phyloP scores from a whole-genome alignment of 2,329 filamentous ascomycete species.

The Pseudocercospora musae region DNA sequence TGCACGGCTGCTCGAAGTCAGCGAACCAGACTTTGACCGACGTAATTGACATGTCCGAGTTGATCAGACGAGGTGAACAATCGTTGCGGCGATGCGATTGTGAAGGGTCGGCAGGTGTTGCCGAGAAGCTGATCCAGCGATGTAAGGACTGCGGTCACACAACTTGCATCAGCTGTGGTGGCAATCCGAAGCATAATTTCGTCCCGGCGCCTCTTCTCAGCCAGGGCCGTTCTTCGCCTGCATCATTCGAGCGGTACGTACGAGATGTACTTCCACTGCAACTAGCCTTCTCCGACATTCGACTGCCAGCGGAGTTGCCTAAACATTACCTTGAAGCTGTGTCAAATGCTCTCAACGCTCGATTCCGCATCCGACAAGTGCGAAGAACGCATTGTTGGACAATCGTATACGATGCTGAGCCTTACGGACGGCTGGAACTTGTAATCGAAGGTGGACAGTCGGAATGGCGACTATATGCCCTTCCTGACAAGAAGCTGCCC shows the following conservation, averaged over 20 bases:
- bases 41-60: constrained; percentile 5
- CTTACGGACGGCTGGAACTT: constrained; percentile 40
- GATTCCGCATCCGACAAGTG: constrained; percentile 36
- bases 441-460: constrained; percentile 15
- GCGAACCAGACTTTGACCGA: too few relatives aligned
- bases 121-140: constrained; percentile 40
- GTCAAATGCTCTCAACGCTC: constrained; percentile 32
- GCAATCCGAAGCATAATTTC: constrained; percentile 54
- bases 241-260: constrained; percentile 22
- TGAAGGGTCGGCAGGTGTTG: constrained; percentile 48
- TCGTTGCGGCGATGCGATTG: constrained; percentile 49
- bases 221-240: constrained; percentile 31
- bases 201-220: neutral
- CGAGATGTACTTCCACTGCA: constrained; percentile 22
- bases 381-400: constrained; percentile 40
- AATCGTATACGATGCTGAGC: constrained; percentile 37
- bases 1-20: too few relatives aligned
- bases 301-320: neutral
- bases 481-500: constrained; percentile 19
- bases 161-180: constrained; percentile 52
- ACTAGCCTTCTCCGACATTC: constrained; percentile 10
- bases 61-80: constrained; percentile 7
- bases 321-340: neutral
- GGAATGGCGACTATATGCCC: constrained; percentile 34
- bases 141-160: constrained; percentile 56